These are phyloP conservation scores for Pichia californica DNA, from an alignment of 805 yeast species.

Conservation along the genomic window DNA sequence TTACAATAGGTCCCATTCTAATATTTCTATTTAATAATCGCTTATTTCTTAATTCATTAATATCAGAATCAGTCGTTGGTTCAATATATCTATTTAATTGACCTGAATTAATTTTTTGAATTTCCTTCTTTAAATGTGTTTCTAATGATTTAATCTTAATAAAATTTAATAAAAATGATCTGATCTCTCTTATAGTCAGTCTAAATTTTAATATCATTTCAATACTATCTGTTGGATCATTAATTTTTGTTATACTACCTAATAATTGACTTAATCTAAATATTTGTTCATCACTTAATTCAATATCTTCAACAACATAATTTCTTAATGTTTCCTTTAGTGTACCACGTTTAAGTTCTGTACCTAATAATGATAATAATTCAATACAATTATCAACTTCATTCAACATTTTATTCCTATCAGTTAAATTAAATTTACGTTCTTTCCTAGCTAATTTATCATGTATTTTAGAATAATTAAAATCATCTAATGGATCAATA, in stretches of 20 bases:
- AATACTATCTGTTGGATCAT: constrained; percentile 37
- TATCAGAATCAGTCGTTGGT: constrained; percentile 14
- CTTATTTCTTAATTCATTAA: neutral
- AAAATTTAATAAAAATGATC: constrained; percentile 32
- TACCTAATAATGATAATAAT: constrained; percentile 34
- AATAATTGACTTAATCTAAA: constrained; percentile 7
- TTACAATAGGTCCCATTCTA: constrained; percentile 33
- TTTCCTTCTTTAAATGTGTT: constrained; percentile 21
- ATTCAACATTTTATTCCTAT: constrained; percentile 42
- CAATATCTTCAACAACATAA: constrained; percentile 8
- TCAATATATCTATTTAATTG: constrained; percentile 11
- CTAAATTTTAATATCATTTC: constrained; percentile 49
- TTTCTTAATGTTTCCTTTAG: constrained; percentile 5
- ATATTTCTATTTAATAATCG: constrained; percentile 14
- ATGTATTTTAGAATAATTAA: constrained; percentile 41
- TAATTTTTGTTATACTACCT: constrained; percentile 38
- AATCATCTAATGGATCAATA: constrained; percentile 44
- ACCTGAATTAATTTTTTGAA: constrained; percentile 12
- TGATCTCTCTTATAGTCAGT: constrained; percentile 45
- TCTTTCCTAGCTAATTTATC: constrained; percentile 60
- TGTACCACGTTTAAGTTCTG: constrained; percentile 12
- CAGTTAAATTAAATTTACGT: constrained; percentile 48
- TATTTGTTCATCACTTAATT: constrained; percentile 10
- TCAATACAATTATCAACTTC: constrained; percentile 54
- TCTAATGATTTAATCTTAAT: constrained; percentile 34